Base-by-base conservation (phyloP, 225 moss, liverwort and hornwort species). In the Physcomitrellopsis africana region DNA sequence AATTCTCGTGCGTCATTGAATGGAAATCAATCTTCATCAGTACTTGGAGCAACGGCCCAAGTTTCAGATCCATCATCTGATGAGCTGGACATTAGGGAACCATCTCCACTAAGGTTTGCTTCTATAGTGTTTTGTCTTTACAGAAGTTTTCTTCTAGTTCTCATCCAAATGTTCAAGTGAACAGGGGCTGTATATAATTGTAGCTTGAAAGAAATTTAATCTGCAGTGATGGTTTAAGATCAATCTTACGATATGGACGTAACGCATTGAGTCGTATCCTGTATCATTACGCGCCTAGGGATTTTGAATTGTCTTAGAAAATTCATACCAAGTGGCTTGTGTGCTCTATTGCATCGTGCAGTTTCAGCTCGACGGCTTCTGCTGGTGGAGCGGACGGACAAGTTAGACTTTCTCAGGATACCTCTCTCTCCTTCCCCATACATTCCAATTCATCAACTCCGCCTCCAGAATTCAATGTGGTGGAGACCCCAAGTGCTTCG, bases 341-440 rank as follows among this genome's bases (percentile, higher is more conserved):
- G 41, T 32, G 62, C 17, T 3, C 32, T 37, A 76, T 57, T 51
- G 61, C 43, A 73, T 66, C 46, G 60, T 78, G 72, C 87, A 96
- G 96, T 76, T 90, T 92, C 67, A 77, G 88, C 86, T 89, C 93
- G 84, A 83, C 82, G 74, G 77, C 82, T 77, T 84, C 93, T 45
- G 87, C 67, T 70, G 71, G 84, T 69, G 85, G 75, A 81, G 71
- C 77, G 65, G 96, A 96, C 19, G 96, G 83, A 69, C 82, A 84
- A 63, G 71, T 78, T 68, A 92, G 92, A 29, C 76, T 76, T 81
- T 80, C 77, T 78, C 92, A 86, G 78, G 96, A 93, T 67, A 80
- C 86, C 58, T 69, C 73, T 19, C 83, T 69, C 16, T 87, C 76
- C 65, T 83, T 92, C 67, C 77, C 76, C 26, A 37, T 80, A 24